Evolutionary conservation across 345 rosid species (phyloP), one percentile per base, ranked within the genome.

Genomic region (Eucalyptus microcorys): DNA sequence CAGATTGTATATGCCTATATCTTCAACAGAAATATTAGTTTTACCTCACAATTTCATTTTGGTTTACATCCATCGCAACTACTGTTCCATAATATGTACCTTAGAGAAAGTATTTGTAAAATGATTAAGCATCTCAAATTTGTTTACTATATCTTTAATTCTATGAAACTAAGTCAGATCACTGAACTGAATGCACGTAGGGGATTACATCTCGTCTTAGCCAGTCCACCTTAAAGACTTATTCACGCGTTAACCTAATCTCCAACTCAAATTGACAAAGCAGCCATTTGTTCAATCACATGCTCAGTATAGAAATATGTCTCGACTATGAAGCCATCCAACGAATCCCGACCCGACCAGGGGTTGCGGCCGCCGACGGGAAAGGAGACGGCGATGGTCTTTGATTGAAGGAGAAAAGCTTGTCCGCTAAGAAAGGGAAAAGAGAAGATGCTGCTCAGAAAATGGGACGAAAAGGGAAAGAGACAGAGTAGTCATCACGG

Each of bases 371-470:
- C 8, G 16, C n/a, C 1, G 34, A 61, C 4, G 14, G 68, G 14
- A 27, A 59, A n/a, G 30, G 32, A 30, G 68, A 30, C 16, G 12
- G 34, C 14, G 17, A 13, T 27, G 16, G 68, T 30, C 68, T 61
- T 32, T n/a, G 40, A n/a, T n/a, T 16, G 40, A 32, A 66, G 17
- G 21, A 32, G 42, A 32, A n/a, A n/a, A 66, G 79, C 79, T 32
- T 66, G 22, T 32, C 5, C 19, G 3, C 40, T 64, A 64, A 64
- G 76, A 15, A 64, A 64, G 76, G 19, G 40, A n/a, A 14, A 32
- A 66, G 11, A 32, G 21, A n/a, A 66, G 40, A 61, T n/a, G 76
- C 6, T 1, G 4, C 0, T 15, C 21, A 1, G 19, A 0, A 32
- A 34, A 16, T 15, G 21, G 79, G 79, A 32, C 79, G 19, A 66